Evolutionary conservation across 257 asterid species (phyloP), one percentile per base, ranked within the genome.

Genomic region (Orobanche coerulescens): DNA sequence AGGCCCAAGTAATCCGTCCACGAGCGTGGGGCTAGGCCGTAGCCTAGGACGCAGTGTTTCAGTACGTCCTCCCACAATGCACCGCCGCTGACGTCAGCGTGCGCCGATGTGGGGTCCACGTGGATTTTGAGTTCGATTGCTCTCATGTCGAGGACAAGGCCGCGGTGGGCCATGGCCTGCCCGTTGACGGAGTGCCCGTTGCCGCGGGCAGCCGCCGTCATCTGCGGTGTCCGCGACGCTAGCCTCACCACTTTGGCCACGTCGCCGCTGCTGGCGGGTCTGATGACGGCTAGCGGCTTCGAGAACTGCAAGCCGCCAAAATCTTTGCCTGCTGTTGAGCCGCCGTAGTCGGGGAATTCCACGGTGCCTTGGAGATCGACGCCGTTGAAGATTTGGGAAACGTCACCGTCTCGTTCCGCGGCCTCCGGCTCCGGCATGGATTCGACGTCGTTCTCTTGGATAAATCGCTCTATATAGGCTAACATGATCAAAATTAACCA

Each of bases 121-220:
- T 71, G 61, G 55, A 79, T 71, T 12, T 19, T 18, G 22, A 66
- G 25, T 0, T 59, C 76, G 51, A 86, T 13, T 6, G 95, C 64
- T 30, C 62, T 78, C 95, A 86, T 92, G 62, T 82, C 94, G 56
- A 92, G 58, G 69, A 82, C 81, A 1, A 88, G 67, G 16, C 96
- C 97, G 0, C 74, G 74, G 78, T 81, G 81, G 76, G 96, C 95
- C 94, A 84, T 82, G 43, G 98, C 82, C 68, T 92, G 98, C 37
- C 98, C 98, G 93, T 84, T 81, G 78, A 86, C 75, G 42, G 95
- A 84, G 77, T 88, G 98, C 22, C 98, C 96, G 87, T 93, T 93
- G 22, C 98, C 98, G 61, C 91, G 82, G 46, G 98, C 97, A 2
- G 98, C 91, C 16, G 89, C 95, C 67, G 97, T 79, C 39, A 93